Evolutionary conservation across 1,284 basidiomycete genomes (phyloP), one percentile per base, ranked within the genome.

Genomic region (Ganoderma leucocontextum): DNA sequence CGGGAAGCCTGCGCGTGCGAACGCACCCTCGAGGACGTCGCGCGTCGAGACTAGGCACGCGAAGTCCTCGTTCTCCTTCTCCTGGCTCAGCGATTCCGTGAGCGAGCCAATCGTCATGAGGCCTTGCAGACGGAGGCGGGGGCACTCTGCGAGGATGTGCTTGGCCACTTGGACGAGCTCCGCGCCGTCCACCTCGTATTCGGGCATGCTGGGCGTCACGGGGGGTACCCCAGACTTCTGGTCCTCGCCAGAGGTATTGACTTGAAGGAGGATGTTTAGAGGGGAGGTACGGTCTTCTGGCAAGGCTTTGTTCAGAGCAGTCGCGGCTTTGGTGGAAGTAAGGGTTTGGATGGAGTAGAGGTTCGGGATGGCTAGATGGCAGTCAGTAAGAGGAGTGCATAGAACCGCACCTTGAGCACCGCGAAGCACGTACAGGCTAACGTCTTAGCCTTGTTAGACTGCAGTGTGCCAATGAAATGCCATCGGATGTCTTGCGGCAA

Each of bases 31-130:
- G 64, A 98, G 81, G 17, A 82, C 72, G 60, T 87, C 85, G 64
- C 94, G 84, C 8, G 92, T 93, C 71, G 82, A 80, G 63, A 86
- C 88, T 55, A 99, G 85, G 38, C 78, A 81, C 69, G 89, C 87
- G 75, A 99, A 99, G 79, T 99, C 97, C 1, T 87, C 87, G 76
- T 99, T 99, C 69, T 88, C 86, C 68, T 88, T 86, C 5, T 84
- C 82, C 3, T 79, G 82, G 7, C 85, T 83, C 19, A 92, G 84
- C 1, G 93, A 95, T 69, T 90, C 86, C 55, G 90, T 85, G 65
- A 93, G 85, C 4, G 95, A 90, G 1, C 98, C 97, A 75, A 99
- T 99, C 0, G 97, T 99, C 97, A 99, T 99, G 49, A 99, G 82
- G 4, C 97, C 98, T 53, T 90, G 87, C 2, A 99, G 81, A 22